phyloP scores from a whole-genome alignment of 306 rosid species.

The Medicago lupulina region DNA sequence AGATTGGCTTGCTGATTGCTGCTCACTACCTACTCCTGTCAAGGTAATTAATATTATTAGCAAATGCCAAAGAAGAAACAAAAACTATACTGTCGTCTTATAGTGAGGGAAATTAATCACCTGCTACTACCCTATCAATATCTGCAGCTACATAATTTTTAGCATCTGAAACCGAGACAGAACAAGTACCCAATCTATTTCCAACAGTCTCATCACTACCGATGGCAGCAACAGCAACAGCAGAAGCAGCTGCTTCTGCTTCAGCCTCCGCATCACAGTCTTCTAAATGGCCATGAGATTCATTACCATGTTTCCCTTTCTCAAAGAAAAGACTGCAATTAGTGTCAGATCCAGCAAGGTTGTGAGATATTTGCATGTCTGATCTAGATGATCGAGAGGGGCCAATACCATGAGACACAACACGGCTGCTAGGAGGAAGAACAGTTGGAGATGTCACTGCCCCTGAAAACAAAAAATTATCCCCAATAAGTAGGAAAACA shows the following conservation, averaged over 20 bases:
- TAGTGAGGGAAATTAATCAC: slow-evolving; percentile 36
- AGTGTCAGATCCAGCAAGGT: slow-evolving; percentile 66
- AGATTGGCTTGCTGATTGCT: slow-evolving; percentile 66
- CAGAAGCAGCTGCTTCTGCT: slow-evolving; percentile 99
- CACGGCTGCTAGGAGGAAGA: slow-evolving; percentile 67
- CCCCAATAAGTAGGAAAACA: slow-evolving; percentile 28
- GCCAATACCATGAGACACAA: slow-evolving; percentile 72
- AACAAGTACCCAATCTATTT: slow-evolving; percentile 62
- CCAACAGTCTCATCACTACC: slow-evolving; percentile 83
- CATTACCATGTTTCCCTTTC: slow-evolving; percentile 68
- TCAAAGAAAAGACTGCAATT: slow-evolving; percentile 73
- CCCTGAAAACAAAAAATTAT: slow-evolving; percentile 54
- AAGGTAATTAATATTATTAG: slow-evolving; percentile 35
- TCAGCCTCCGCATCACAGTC: slow-evolving; percentile 81
- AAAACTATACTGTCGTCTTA: neutral
- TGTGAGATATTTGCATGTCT: slow-evolving; percentile 68
- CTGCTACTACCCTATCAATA: slow-evolving; percentile 68
- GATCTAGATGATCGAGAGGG: slow-evolving; percentile 66
- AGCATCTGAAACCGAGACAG: slow-evolving; percentile 68
- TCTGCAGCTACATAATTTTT: slow-evolving; percentile 61
- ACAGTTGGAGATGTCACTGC: slow-evolving; percentile 96
- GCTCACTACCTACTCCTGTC: slow-evolving; percentile 69
- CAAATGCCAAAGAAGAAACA: neutral
- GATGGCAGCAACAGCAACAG: slow-evolving; percentile 96
- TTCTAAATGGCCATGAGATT: slow-evolving; percentile 67